Conservation (phyloP, 305 asterid genomes). For the Petunia hybrid region DNA sequence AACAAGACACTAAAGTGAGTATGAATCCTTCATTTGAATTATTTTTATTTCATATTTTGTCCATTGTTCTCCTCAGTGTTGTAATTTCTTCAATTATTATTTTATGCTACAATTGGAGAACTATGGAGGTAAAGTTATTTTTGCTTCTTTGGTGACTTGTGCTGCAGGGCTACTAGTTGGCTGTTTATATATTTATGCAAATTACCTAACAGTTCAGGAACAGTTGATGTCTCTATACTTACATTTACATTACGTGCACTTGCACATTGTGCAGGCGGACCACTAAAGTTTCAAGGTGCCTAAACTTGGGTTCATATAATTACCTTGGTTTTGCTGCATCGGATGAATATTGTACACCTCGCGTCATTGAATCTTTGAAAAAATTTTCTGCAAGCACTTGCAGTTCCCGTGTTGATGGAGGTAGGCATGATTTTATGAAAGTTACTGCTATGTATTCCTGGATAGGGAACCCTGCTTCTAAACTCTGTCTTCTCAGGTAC, state of each 20-base stretch:
- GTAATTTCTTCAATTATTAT: not conserved
- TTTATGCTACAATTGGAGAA: conserved; percentile 25
- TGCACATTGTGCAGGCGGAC: conserved; percentile 80
- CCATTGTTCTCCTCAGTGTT: not conserved
- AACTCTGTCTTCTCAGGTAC: conserved; percentile 43
- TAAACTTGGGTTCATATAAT: conserved; percentile 97
- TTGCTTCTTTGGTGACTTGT: conserved; percentile 7
- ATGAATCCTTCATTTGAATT: conserved; percentile 15
- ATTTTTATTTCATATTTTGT: conserved; percentile 26
- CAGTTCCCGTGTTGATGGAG: conserved; percentile 97
- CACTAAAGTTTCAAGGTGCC: conserved; percentile 71
- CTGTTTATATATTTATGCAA: not conserved
- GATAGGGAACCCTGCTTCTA: conserved; percentile 24
- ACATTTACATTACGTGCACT: conserved; percentile 22
- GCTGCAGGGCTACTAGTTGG: not conserved
- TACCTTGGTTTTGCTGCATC: conserved; percentile 99
- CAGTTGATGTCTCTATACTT: conserved; percentile 23
- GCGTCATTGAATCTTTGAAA: conserved; percentile 88
- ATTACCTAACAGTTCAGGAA: not conserved
- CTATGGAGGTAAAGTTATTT: not conserved
- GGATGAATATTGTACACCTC: conserved; percentile 98
- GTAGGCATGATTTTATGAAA: conserved; percentile 48
- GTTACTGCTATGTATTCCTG: not conserved
- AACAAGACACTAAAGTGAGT: conserved; percentile 92
- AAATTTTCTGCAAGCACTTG: conserved; percentile 91